These are phyloP conservation scores for Halophytophthora polymorphica DNA, from an alignment of 352 stramenopile species.

Conservation along the genomic window DNA sequence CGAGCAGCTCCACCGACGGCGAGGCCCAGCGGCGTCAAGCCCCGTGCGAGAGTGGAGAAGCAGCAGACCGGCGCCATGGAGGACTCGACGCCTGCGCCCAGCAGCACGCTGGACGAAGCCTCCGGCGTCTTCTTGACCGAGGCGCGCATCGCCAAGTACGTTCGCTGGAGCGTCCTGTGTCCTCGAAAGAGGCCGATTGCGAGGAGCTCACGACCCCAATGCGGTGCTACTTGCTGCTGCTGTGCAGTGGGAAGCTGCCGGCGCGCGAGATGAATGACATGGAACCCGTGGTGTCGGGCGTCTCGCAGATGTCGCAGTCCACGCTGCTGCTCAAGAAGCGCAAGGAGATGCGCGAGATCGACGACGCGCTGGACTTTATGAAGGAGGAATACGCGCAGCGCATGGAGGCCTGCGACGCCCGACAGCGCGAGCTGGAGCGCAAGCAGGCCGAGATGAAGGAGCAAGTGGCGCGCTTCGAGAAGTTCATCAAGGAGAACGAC, in stretches of 20 bases:
- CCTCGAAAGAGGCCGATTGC: not conserved
- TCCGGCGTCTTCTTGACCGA: constrained; percentile 76
- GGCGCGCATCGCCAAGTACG: constrained; percentile 53
- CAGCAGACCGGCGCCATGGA: constrained; percentile 9
- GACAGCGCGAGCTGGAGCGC: constrained; percentile 76
- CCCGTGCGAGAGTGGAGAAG: not conserved
- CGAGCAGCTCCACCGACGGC: no score
- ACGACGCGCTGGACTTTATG: constrained; percentile 91
- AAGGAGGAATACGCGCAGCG: constrained; percentile 89
- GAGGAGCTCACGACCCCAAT: not conserved
- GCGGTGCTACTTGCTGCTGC: constrained; percentile 1
- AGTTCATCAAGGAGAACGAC: constrained; percentile 94
- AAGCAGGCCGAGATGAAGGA: constrained; percentile 91
- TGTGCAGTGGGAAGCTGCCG: constrained; percentile 37
- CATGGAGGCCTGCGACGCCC: constrained; percentile 84
- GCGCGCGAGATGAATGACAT: constrained; percentile 65
- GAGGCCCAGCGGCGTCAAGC: no score
- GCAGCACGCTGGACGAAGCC: constrained; percentile 39
- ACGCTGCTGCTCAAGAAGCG: constrained; percentile 91
- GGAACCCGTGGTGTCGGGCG: constrained; percentile 73
- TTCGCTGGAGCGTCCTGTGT: not conserved
- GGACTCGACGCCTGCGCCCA: constrained; percentile 18
- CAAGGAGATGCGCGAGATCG: constrained; percentile 92
- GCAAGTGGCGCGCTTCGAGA: constrained; percentile 89
- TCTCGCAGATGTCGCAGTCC: constrained; percentile 88